Evolutionary conservation across 805 yeast genomes (phyloP).

Genomic region (Metschnikowia lachancei): DNA sequence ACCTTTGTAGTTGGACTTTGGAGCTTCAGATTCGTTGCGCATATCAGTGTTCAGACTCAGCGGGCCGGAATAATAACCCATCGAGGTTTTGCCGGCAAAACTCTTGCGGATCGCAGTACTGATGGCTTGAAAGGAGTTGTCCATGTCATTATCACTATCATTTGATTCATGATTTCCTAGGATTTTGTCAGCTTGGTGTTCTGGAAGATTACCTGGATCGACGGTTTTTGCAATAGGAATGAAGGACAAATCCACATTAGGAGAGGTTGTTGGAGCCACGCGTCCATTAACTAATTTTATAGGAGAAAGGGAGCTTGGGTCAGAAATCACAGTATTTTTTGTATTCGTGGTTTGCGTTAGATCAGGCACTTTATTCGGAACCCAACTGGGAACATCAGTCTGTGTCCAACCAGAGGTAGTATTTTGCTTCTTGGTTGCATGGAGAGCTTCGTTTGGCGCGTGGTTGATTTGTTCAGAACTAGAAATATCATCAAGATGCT

Average conservation of each 20-base stretch:
- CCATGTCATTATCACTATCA: conserved; percentile 17
- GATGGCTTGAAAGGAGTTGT: conserved; percentile 48
- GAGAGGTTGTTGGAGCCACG: conserved; percentile 18
- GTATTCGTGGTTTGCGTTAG: background rate
- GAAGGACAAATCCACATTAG: conserved; percentile 23
- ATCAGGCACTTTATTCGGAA: background rate
- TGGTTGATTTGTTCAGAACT: too few species aligned
- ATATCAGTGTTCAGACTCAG: background rate
- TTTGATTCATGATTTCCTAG: background rate
- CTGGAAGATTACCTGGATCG: conserved; percentile 11
- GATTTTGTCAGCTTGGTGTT: background rate
- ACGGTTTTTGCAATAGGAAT: conserved; percentile 22
- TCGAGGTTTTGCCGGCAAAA: conserved; percentile 34
- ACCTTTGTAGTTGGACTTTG: background rate
- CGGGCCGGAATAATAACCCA: conserved; percentile 2
- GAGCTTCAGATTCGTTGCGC: background rate
- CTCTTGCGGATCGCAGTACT: conserved; percentile 46
- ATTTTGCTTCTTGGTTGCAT: too few species aligned
- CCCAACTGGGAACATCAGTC: background rate
- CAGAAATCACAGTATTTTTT: background rate
- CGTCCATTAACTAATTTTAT: conserved; percentile 7
- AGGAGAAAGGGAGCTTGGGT: conserved; percentile 6
- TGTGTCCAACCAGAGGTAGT: background rate
- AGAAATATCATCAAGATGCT: too few species aligned
- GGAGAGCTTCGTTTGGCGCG: too few species aligned